These are phyloP conservation scores for Alternaria longipes DNA, from an alignment of 2,329 filamentous ascomycete genomes.

Conservation along the genomic window DNA sequence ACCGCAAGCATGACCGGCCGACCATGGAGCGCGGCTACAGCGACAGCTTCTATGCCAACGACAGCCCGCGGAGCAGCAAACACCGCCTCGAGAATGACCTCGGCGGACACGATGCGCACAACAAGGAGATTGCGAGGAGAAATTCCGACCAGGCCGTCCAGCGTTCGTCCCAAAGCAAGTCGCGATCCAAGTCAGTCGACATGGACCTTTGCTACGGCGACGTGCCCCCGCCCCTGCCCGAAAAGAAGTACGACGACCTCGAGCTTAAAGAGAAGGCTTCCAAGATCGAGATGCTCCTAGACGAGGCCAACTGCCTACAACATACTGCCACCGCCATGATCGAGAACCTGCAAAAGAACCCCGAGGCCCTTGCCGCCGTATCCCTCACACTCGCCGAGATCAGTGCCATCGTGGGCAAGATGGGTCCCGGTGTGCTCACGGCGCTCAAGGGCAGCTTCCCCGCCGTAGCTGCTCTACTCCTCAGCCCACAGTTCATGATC, in stretches of 20 bases:
- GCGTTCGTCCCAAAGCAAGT: slow-evolving; percentile 22
- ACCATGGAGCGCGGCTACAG: slow-evolving; percentile 56
- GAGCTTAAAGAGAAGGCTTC: slow-evolving; percentile 74
- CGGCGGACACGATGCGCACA: slow-evolving; percentile 40
- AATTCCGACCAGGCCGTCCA: slow-evolving; percentile 52
- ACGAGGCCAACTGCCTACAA: slow-evolving; percentile 89
- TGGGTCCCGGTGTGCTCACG: slow-evolving; percentile 81
- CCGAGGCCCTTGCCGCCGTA: slow-evolving; percentile 92
- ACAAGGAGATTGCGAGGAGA: slow-evolving; percentile 54
- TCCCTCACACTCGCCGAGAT: slow-evolving; percentile 93
- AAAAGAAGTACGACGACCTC: slow-evolving; percentile 60
- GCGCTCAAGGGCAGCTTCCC: slow-evolving; percentile 83
- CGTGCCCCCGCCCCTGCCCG: slow-evolving; percentile 73
- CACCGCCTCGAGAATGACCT: slow-evolving; percentile 47
- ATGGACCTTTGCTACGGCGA: slow-evolving; percentile 93
- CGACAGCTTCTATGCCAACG: slow-evolving; percentile 58
- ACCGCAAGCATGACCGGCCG: slow-evolving; percentile 43
- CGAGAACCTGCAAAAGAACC: slow-evolving; percentile 78
- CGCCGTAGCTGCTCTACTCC: slow-evolving; percentile 83
- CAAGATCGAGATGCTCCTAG: slow-evolving; percentile 78
- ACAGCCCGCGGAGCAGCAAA: slow-evolving; percentile 31
- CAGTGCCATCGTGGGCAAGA: slow-evolving; percentile 80
- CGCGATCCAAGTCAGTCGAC: slow-evolving; percentile 66
- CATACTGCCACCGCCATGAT: slow-evolving; percentile 86
- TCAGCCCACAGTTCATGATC: slow-evolving; percentile 93